Base-by-base conservation (phyloP, 2,329 filamentous ascomycete genomes). In the Dothidotthia symphoricarpi region DNA sequence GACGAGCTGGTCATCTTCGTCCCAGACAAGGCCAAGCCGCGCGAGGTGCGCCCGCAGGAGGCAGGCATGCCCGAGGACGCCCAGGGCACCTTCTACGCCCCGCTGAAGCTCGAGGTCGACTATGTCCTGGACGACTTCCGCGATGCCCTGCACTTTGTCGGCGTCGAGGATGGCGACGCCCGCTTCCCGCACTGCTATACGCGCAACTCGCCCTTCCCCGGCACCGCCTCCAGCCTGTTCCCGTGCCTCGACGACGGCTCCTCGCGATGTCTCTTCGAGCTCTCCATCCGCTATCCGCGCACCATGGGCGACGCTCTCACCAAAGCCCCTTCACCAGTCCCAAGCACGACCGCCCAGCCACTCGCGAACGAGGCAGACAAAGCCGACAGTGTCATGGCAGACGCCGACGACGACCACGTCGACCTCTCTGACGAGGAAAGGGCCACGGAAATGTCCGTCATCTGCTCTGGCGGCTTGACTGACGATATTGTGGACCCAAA, bases 141-240 rank as follows among this genome's bases (percentile, higher is more conserved):
- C 30, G 93, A 98, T 63, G 91, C 88, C 15, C 67, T 97, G 41
- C 90, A 96, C 44, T 98, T 96, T 67, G 87, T 94, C 12, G 90
- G 93, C 3, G 78, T 93, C 25, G 82, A 88, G 29, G 82, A 83
- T 39, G 80, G 83, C 34, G 91, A 96, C 62, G 75, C 75, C 39
- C 80, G 90, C 45, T 98, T 90, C 64, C 89, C 93, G 0, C 91
- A 98, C 69, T 83, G 87, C 32, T 98, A 95, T 65, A 95, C 91
- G 0, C 84, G 83, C 27, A 89, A 91, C 58, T 86, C 84, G 2
- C 73, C 85, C 28, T 83, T 86, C 45, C 81, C 88, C 0, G 89
- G 90, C 19, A 83, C 82, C 13, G 83, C 88, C 1, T 91, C 83
- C 31, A 90, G 85, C 53, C 81, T 97, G 16, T 98, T 98, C 57